phyloP scores from a whole-genome alignment of 257 asterid genomes.

The Phtheirospermum japonicum region DNA sequence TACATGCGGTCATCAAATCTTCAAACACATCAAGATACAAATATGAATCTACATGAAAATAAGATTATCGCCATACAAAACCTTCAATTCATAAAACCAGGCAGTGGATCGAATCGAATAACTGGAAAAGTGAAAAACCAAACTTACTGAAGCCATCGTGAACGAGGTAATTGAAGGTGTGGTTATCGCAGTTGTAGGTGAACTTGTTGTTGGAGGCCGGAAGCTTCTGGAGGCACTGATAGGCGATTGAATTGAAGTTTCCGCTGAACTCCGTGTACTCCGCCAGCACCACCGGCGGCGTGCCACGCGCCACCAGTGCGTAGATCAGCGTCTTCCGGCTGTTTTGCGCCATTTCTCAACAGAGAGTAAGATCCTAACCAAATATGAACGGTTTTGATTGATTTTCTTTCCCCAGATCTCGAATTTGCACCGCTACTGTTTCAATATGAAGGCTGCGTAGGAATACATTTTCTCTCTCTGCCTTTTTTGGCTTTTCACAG shows the following conservation, averaged over 20 bases:
- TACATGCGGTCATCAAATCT: too few species aligned
- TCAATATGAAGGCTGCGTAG: too few species aligned
- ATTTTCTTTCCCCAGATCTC: too few species aligned
- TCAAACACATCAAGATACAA: too few species aligned
- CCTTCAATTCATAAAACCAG: slow-evolving; percentile 12
- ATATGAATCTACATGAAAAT: too few species aligned
- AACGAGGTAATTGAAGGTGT: slow-evolving; percentile 67
- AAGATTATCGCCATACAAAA: background rate
- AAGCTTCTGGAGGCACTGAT: slow-evolving; percentile 62
- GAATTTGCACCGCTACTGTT: too few species aligned
- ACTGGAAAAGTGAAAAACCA: background rate
- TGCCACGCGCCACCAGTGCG: slow-evolving; percentile 64
- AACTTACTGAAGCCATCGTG: slow-evolving; percentile 62
- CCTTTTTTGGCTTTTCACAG: slow-evolving; percentile 19
- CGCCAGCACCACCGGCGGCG: slow-evolving; percentile 48
- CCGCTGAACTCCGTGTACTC: slow-evolving; percentile 70
- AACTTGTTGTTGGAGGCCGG: slow-evolving; percentile 58
- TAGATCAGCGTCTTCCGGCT: slow-evolving; percentile 55
- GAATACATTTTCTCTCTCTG: too few species aligned
- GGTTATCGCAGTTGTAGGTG: slow-evolving; percentile 67
- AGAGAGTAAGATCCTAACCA: too few species aligned
- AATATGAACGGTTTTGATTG: background rate
- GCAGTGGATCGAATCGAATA: slow-evolving; percentile 2
- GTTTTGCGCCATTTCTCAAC: slow-evolving; percentile 44
- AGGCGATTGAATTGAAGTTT: slow-evolving; percentile 65